These are phyloP conservation scores for Plectosphaerella plurivora DNA, from an alignment of 2,329 filamentous ascomycete species.

Conservation along the genomic window DNA sequence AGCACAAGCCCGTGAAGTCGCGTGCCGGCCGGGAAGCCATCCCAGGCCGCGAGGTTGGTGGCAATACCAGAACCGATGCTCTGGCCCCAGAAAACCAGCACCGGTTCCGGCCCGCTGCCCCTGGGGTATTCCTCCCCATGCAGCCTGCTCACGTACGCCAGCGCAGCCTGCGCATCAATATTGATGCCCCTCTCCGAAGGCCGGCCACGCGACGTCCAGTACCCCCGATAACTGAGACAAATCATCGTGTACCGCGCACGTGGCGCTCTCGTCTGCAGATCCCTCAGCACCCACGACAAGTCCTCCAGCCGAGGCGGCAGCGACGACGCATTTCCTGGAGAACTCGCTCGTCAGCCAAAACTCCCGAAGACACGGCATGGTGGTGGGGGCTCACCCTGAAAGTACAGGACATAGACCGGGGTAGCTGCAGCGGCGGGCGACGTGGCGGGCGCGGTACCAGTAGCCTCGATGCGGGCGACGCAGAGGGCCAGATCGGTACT, in stretches of 20 bases:
- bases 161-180: conserved; percentile 59
- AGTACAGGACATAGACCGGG: conserved; percentile 52
- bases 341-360: not conserved
- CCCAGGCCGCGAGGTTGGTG: conserved; percentile 47
- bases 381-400: conserved; percentile 39
- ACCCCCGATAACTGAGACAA: conserved; percentile 64
- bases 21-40: conserved; percentile 29
- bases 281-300: conserved; percentile 46
- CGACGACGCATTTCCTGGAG: conserved; percentile 54
- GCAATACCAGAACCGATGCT: conserved; percentile 72
- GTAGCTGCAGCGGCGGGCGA: conserved; percentile 11
- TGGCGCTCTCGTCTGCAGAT: conserved; percentile 31
- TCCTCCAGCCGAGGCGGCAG: conserved; percentile 53
- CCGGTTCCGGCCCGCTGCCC: conserved; percentile 16
- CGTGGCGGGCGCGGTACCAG: conserved; percentile 8
- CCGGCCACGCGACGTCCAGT: conserved; percentile 71
- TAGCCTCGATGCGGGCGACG: conserved; percentile 38
- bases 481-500: conserved; percentile 61
- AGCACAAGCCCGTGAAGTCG: conserved; percentile 52
- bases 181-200: conserved; percentile 68
- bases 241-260: conserved; percentile 40
- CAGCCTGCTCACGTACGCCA: conserved; percentile 53
- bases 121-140: conserved; percentile 22
- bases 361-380: not conserved
- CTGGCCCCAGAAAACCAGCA: conserved; percentile 69